A percentile compares a stretch with the other conserved stretches of the same genome.
Evolutionary conservation across 768 basidiomycete genomes (phyloP).

Genomic region (Boletus subparvulus): DNA sequence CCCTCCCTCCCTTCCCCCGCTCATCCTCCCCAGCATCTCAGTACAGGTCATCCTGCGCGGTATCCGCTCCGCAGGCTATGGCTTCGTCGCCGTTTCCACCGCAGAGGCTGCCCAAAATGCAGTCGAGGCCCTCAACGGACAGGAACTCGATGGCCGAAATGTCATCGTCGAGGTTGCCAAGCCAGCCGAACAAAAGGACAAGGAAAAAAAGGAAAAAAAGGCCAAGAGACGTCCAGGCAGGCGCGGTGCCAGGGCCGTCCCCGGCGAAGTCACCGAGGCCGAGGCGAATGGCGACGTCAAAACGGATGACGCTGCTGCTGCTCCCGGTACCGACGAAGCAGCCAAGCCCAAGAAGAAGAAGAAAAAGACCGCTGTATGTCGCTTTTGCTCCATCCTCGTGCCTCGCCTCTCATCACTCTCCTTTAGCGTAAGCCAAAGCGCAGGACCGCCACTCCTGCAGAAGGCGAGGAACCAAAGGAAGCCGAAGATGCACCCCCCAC

Average conservation of each 20-base stretch:
- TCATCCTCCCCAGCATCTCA: slow-evolving; percentile 55
- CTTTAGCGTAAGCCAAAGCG: slow-evolving; percentile 56
- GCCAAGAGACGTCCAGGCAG: slow-evolving; percentile 80
- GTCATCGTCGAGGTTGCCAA: slow-evolving; percentile 94
- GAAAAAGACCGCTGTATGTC: slow-evolving; percentile 62
- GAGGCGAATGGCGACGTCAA: slow-evolving; percentile 80
- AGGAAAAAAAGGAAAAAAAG: slow-evolving; percentile 73
- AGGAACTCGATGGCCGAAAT: slow-evolving; percentile 84
- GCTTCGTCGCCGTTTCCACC: slow-evolving; percentile 83
- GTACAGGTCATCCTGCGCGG: slow-evolving; percentile 87
- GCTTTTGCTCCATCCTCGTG: background rate
- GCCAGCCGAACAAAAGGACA: slow-evolving; percentile 83
- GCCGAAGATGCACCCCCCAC: slow-evolving; percentile 33
- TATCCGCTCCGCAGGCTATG: slow-evolving; percentile 85
- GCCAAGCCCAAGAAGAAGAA: slow-evolving; percentile 77
- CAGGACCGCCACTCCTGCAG: slow-evolving; percentile 35
- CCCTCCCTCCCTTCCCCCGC: background rate
- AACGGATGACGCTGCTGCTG: slow-evolving; percentile 52
- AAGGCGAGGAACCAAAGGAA: slow-evolving; percentile 30
- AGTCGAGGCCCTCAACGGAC: slow-evolving; percentile 81
- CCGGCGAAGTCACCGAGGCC: slow-evolving; percentile 87
- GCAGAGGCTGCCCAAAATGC: slow-evolving; percentile 84
- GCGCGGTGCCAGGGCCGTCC: slow-evolving; percentile 82
- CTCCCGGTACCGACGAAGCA: slow-evolving; percentile 52
- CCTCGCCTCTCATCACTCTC: slow-evolving; percentile 11